Percentiles rank a stretch among this genome's conserved stretches.
phyloP scores from a whole-genome alignment of 2,329 filamentous ascomycete species.

The Cladosporium colombiae region DNA sequence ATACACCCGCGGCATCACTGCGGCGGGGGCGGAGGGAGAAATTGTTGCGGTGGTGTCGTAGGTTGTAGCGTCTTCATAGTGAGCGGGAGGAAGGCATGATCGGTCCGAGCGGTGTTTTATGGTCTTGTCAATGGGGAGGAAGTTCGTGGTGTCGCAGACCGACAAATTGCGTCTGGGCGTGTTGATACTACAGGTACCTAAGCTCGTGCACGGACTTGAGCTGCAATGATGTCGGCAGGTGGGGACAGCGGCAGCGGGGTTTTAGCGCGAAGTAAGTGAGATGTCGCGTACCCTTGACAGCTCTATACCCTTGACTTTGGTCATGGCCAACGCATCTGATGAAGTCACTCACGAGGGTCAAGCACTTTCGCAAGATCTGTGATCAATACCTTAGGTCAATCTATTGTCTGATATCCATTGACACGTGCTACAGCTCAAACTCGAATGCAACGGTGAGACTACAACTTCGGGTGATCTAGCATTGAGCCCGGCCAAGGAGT shows the following conservation, averaged over 20 bases:
- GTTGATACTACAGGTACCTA: neutral
- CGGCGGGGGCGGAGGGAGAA: conserved; percentile 17
- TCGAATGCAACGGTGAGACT: neutral
- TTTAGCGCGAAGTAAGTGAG: neutral
- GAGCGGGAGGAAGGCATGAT: neutral
- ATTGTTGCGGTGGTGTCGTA: conserved; percentile 8
- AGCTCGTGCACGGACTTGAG: neutral
- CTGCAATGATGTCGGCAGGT: neutral
- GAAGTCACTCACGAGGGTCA: neutral
- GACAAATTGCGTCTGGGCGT: conserved; percentile 2
- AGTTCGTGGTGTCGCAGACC: conserved; percentile 3
- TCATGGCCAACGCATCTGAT: neutral
- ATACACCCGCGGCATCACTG: conserved; percentile 51
- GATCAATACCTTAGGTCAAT: neutral
- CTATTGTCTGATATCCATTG: neutral
- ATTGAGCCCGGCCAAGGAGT: neutral
- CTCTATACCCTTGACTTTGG: neutral
- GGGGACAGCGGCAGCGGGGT: neutral
- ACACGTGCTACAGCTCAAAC: neutral
- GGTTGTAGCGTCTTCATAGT: conserved; percentile 2
- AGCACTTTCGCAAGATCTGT: neutral
- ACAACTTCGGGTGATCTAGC: neutral
- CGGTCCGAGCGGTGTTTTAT: neutral
- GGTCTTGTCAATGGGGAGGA: neutral
- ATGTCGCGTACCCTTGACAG: neutral